Base-by-base conservation (phyloP, 108 stramenopile genomes). In the Phaeodactylum tricornutum region DNA sequence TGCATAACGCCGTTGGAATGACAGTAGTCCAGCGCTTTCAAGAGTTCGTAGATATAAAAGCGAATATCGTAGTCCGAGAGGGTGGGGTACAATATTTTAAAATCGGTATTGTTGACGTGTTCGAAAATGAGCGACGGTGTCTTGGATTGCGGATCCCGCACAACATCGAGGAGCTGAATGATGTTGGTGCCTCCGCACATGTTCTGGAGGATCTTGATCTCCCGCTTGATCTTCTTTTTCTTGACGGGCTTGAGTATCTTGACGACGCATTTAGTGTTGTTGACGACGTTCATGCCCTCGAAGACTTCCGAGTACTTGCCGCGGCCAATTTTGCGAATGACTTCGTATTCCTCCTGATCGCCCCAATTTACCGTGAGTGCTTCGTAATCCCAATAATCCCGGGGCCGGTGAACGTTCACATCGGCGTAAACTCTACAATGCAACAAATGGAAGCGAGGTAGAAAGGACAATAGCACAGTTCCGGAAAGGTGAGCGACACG, bases 1-100 rank as follows among this genome's bases (percentile, higher is more conserved):
- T 99, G 98, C 97, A 98, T 98, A 41, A 99, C 97, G 31, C 98
- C 98, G 67, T 99, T 98, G 33, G 93, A 94, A 75, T 99, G 98
- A 58, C 96, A 98, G 71, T 94, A 98, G 74, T 99, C 98, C 36
- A 99, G 79, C 1, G 97, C 98, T 66, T 96, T 97, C 48, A 99
- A 81, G 21, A 99, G 77, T 71, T 99, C 94, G 73, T 84, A 93
- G 47, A 99, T 96, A 77, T 99, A 99, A 62, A 96, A 99, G 25
- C 98, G 82, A 47, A 99, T 97, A 75, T 99, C 98, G 61, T 76
- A 91, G 78, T 99, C 98, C 17, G 87, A 73, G 19, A 99, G 75
- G 1, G 95, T 99, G 2, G 98, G 98, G 65, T 99, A 99, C 47
- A 99, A 73, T 49, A 96, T 76, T 71, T 99, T 99, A 71, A 98